These are phyloP conservation scores for Trichoderma polysporum DNA, from an alignment of 2,329 filamentous ascomycete species.

Conservation along the genomic window DNA sequence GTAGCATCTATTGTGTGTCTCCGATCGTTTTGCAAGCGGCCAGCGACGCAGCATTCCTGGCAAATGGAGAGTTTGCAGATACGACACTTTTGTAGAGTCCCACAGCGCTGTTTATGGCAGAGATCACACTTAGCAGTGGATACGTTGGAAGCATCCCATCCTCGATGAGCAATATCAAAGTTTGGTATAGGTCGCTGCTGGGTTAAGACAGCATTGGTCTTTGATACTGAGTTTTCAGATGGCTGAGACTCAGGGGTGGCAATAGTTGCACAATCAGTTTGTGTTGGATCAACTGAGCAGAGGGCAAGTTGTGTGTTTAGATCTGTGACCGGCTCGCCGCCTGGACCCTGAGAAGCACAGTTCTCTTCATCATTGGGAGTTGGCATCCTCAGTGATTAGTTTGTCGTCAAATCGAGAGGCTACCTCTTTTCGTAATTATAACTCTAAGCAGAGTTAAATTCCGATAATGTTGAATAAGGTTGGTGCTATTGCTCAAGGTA, in stretches of 20 bases:
- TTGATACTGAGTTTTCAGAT: not conserved
- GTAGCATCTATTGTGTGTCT: conserved; percentile 27
- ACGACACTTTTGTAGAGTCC: conserved; percentile 28
- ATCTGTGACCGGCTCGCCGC: not conserved
- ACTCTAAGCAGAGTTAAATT: not conserved
- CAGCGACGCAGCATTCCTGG: conserved; percentile 23
- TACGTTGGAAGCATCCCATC: conserved; percentile 26
- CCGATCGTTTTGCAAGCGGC: conserved; percentile 22
- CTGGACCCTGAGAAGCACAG: not conserved
- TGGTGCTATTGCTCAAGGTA: not conserved
- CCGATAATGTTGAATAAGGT: not conserved
- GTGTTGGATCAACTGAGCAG: not conserved
- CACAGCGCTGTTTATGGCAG: conserved; percentile 27
- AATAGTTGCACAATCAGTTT: not conserved
- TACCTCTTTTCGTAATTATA: not conserved
- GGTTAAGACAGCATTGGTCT: not conserved
- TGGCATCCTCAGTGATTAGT: not conserved
- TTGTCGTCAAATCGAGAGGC: not conserved
- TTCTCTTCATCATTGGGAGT: not conserved
- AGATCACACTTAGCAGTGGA: conserved; percentile 32
- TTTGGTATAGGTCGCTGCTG: not conserved
- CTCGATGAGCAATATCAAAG: conserved; percentile 21
- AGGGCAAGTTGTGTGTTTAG: not conserved
- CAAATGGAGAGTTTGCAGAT: conserved; percentile 30
- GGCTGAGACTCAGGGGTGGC: not conserved